A percentile compares a stretch with the other conserved stretches of the same genome.
Evolutionary conservation across 1,284 basidiomycete genomes (phyloP).

Genomic region (Pseudozyma thailandica): DNA sequence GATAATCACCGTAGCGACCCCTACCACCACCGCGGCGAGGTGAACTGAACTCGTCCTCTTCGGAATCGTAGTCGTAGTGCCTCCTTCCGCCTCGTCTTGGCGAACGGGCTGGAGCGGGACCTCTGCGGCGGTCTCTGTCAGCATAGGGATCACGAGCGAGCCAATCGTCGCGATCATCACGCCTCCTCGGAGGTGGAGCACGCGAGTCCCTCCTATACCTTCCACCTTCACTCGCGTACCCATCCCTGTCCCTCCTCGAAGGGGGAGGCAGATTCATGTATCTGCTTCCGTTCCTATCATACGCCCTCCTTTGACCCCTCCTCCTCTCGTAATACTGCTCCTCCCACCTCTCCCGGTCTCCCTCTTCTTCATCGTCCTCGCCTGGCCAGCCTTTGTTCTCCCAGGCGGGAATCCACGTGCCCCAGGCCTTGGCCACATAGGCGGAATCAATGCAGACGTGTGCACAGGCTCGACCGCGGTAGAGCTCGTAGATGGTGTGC

Average conservation of each 20-base stretch:
- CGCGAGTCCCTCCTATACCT: slow-evolving; percentile 15
- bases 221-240: slow-evolving; percentile 36
- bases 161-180: slow-evolving; percentile 37
- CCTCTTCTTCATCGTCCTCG: slow-evolving; percentile 41
- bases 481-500: slow-evolving; percentile 47
- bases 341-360: slow-evolving; percentile 25
- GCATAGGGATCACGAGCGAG: slow-evolving; percentile 42
- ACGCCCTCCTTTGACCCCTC: slow-evolving; percentile 24
- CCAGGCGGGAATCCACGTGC: slow-evolving; percentile 62
- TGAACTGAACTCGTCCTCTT: slow-evolving; percentile 26
- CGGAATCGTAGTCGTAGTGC: slow-evolving; percentile 29
- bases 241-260: slow-evolving; percentile 21
- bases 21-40: slow-evolving; percentile 10
- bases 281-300: slow-evolving; percentile 21
- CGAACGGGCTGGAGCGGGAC: slow-evolving; percentile 2
- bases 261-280: slow-evolving; percentile 26
- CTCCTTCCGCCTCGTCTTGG: slow-evolving; percentile 19
- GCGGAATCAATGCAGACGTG: slow-evolving; percentile 62
- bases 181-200: slow-evolving; percentile 6
- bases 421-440: slow-evolving; percentile 64
- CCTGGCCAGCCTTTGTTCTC: slow-evolving; percentile 60
- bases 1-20: slow-evolving; percentile 4
- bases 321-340: slow-evolving; percentile 32
- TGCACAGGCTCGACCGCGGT: slow-evolving; percentile 49
- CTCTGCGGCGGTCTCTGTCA: slow-evolving; percentile 12